phyloP scores from a whole-genome alignment of 306 rosid genomes.

The Trichosanthes truncata region DNA sequence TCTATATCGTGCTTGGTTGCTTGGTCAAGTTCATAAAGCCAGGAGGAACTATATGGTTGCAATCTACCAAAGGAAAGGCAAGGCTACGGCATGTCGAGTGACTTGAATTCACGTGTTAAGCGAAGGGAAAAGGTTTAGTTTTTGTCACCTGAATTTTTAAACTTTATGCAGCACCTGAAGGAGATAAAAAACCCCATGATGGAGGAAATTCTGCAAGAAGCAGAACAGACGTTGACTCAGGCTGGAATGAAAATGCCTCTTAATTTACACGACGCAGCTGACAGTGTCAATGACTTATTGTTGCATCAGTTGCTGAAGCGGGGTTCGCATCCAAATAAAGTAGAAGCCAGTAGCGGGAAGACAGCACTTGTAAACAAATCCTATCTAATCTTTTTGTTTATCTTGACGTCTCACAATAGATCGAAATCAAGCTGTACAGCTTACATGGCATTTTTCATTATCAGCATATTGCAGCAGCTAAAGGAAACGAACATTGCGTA shows the following conservation, averaged over 20 bases:
- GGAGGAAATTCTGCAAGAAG: slow-evolving; percentile 61
- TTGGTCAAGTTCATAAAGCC: neutral
- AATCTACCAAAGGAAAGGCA: neutral
- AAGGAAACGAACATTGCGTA: slow-evolving; percentile 62
- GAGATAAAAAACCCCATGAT: slow-evolving; percentile 51
- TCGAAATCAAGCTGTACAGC: neutral
- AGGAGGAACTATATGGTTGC: neutral
- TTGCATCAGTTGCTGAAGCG: slow-evolving; percentile 60
- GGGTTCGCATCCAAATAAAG: slow-evolving; percentile 60
- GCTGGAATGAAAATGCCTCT: slow-evolving; percentile 64
- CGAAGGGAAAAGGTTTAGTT: neutral
- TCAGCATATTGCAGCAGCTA: slow-evolving; percentile 68
- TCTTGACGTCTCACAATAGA: neutral
- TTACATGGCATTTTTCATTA: neutral
- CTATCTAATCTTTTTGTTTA: neutral
- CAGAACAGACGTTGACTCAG: slow-evolving; percentile 60
- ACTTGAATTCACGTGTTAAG: neutral
- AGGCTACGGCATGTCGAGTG: no score
- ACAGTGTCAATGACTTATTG: slow-evolving; percentile 59
- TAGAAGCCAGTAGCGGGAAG: slow-evolving; percentile 43
- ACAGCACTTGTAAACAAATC: slow-evolving; percentile 60
- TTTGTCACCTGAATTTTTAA: neutral
- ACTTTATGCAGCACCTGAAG: slow-evolving; percentile 51
- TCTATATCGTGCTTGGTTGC: neutral
- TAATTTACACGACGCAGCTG: slow-evolving; percentile 62